Evolutionary conservation across 257 asterid species (phyloP), one percentile per base, ranked within the genome.

Genomic region (Schizonepeta tenuifolia): DNA sequence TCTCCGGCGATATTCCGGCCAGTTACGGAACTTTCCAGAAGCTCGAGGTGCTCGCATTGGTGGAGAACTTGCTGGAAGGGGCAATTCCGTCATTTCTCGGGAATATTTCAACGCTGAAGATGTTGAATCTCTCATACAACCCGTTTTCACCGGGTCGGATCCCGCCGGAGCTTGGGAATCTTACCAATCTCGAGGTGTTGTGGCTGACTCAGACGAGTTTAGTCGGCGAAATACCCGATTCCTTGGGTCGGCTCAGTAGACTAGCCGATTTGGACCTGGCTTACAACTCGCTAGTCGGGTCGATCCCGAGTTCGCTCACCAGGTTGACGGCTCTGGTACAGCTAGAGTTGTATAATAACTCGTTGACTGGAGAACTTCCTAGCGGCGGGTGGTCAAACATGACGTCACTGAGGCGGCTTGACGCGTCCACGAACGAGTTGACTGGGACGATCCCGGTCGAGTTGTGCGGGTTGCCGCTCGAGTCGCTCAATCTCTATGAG

Each of bases 181-280:
- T 91, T 17, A 77, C 89, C 38, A 80, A 81, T 76, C 83, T 94
- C 1, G 90, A 91, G 86, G 95, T 90, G 8, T 77, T 91, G 38
- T 94, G 99, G 99, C 85, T 94, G 74, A 84, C 97, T 10, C 86
- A 87, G 72, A 89, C 97, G 70, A 86, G 86, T 74, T 73, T 91
- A 35, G 72, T 83, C 8, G 99, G 97, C 3, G 89, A 79, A 56
- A 87, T 91, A 41, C 99, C 99, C 3, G 84, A 79, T 61, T 85
- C 99, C 40, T 73, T 94, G 71, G 79, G 97, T 53, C 83, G 76
- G 33, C 90, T 94, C 75, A 44, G 82, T 63, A 74, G 81, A 40
- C 91, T 94, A 41, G 65, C 76, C 10, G 96, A 91, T 71, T 85
- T 94, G 82, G 99, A 94, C 83, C 72, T 94, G 73, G 96, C 99